Percentiles rank a stretch among this genome's conserved stretches.
phyloP scores from a whole-genome alignment of 768 basidiomycete genomes.

The Suillus alpinus region DNA sequence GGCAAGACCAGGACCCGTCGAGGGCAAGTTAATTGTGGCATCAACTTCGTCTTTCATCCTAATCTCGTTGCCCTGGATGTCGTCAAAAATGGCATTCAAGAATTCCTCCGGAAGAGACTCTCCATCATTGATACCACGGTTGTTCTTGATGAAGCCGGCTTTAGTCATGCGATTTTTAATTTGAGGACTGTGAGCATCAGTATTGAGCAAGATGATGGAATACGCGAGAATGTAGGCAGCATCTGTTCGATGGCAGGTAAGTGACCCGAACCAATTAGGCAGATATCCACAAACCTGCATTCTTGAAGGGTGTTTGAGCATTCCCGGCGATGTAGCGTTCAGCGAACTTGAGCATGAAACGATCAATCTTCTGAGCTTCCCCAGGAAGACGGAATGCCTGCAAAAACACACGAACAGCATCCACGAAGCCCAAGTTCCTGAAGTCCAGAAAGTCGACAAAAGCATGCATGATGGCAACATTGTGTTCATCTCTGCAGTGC shows the following conservation, averaged over 20 bases:
- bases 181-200: constrained; percentile 94
- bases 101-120: constrained; percentile 86
- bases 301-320: constrained; percentile 80
- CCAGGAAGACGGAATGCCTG: constrained; percentile 97
- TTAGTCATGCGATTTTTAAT: constrained; percentile 94
- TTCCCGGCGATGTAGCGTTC: constrained; percentile 94
- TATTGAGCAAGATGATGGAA: constrained; percentile 94
- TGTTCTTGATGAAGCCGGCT: constrained; percentile 89
- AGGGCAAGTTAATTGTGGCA: constrained; percentile 37
- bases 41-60: constrained; percentile 98
- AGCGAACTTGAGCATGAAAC: constrained; percentile 98
- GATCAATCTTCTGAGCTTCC: constrained; percentile 97
- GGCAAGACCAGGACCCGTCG: constrained; percentile 69
- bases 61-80: constrained; percentile 90
- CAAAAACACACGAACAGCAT: constrained; percentile 85
- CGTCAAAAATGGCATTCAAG: constrained; percentile 77
- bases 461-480: constrained; percentile 94
- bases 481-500: constrained; percentile 70
- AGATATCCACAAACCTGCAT: constrained; percentile 67
- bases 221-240: constrained; percentile 94
- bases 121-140: constrained; percentile 93
- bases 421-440: constrained; percentile 75
- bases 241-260: constrained; percentile 43
- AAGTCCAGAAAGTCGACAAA: constrained; percentile 95
- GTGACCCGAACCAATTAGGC: constrained; percentile 9